These are phyloP conservation scores for Fusarium sambucinum DNA, from an alignment of 2,329 filamentous ascomycete genomes.

Conservation along the genomic window DNA sequence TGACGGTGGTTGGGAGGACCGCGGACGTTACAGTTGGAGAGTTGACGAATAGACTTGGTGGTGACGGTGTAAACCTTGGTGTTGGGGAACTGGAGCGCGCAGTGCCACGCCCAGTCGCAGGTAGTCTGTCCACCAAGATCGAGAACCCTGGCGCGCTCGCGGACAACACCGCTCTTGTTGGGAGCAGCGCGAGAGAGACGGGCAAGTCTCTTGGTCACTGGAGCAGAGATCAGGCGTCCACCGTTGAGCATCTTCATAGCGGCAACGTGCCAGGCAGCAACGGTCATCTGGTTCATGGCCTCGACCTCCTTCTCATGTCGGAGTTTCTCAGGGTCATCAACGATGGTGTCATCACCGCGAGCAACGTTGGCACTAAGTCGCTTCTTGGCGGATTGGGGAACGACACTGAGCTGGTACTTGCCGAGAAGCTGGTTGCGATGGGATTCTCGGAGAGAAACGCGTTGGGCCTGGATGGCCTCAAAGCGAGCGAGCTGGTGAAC, in stretches of 20 bases:
- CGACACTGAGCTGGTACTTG: constrained; percentile 81
- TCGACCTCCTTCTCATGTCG: constrained; percentile 82
- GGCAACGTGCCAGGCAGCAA: constrained; percentile 71
- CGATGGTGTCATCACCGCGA: constrained; percentile 74
- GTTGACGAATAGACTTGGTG: constrained; percentile 76
- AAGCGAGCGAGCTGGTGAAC: constrained; percentile 87
- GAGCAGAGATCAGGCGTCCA: constrained; percentile 72
- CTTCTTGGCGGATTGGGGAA: constrained; percentile 76
- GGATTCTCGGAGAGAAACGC: constrained; percentile 76
- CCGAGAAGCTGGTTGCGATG: constrained; percentile 87
- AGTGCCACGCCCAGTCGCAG: constrained; percentile 97
- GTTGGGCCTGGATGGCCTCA: constrained; percentile 86
- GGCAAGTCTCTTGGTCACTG: constrained; percentile 71
- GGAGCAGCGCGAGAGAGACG: constrained; percentile 64
- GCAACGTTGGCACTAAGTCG: constrained; percentile 79
- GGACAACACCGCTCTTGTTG: constrained; percentile 57
- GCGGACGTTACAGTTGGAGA: constrained; percentile 79
- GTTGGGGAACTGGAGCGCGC: constrained; percentile 85
- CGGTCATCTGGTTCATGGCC: constrained; percentile 77
- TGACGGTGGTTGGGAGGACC: constrained; percentile 90
- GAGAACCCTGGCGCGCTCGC: constrained; percentile 75
- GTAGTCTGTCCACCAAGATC: constrained; percentile 87
- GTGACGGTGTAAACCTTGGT: constrained; percentile 90
- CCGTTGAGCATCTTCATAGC: constrained; percentile 72
- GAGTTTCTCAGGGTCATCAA: constrained; percentile 72